phyloP scores from a whole-genome alignment of 2,329 filamentous ascomycete genomes.

The Reticulascus tulasneorum region DNA sequence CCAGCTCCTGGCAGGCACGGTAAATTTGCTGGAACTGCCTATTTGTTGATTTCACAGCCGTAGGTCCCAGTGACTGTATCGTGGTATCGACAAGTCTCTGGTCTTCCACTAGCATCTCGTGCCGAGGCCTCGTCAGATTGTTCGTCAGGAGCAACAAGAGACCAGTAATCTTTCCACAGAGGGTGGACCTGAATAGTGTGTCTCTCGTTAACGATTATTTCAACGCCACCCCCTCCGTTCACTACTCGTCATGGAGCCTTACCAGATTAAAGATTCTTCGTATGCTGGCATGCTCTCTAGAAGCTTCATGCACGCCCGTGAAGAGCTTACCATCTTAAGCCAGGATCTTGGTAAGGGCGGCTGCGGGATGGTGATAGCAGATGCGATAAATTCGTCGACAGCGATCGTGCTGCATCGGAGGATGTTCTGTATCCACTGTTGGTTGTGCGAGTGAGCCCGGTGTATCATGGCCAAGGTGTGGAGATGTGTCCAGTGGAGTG shows the following conservation, averaged over 20 bases:
- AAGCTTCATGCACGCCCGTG: conserved; percentile 9
- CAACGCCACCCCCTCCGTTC: too few species aligned
- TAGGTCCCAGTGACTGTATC: conserved; percentile 2
- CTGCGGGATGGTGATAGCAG: neutral
- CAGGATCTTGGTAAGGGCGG: conserved; percentile 3
- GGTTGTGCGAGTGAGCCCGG: conserved; percentile 7
- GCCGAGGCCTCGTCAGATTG: conserved; percentile 3
- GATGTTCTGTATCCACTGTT: conserved; percentile 4
- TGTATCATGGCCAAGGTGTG: conserved; percentile 5
- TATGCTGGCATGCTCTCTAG: conserved; percentile 5
- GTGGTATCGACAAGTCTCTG: conserved; percentile 10
- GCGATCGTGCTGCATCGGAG: conserved; percentile 2
- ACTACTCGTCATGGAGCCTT: neutral
- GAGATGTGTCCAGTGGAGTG: conserved; percentile 10
- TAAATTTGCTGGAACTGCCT: conserved; percentile 3
- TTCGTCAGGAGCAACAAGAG: conserved; percentile 12
- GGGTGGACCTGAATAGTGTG: neutral
- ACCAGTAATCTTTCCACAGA: conserved; percentile 9
- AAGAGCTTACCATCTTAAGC: conserved; percentile 4
- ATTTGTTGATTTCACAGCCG: conserved; percentile 3
- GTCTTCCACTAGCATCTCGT: neutral
- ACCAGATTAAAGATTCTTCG: conserved; percentile 10
- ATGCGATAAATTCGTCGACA: neutral
- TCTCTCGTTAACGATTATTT: neutral
- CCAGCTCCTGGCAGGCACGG: conserved; percentile 6